These are phyloP conservation scores for Pyrenophora tritici-repentis DNA, from an alignment of 2,329 filamentous ascomycete species.

Conservation along the genomic window DNA sequence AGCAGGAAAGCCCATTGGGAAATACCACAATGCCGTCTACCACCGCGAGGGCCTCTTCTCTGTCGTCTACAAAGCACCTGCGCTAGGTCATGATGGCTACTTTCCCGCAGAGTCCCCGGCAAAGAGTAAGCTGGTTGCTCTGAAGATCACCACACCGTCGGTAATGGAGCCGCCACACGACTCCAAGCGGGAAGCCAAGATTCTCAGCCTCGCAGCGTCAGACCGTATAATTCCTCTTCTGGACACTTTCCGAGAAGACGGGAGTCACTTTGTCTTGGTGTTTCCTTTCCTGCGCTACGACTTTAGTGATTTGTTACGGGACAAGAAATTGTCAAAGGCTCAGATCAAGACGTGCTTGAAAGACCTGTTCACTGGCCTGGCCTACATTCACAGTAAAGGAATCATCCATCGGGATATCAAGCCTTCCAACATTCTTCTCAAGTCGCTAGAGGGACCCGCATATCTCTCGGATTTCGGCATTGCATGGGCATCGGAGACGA, in stretches of 20 bases:
- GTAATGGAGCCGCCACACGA: conserved; percentile 80
- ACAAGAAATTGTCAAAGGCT: conserved; percentile 45
- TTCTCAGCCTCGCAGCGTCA: conserved; percentile 65
- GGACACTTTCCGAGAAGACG: conserved; percentile 71
- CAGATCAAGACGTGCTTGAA: conserved; percentile 60
- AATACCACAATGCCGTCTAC: conserved; percentile 61
- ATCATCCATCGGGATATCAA: conserved; percentile 96
- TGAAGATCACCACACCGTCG: conserved; percentile 84
- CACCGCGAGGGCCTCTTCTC: conserved; percentile 76
- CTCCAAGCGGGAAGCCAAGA: conserved; percentile 75
- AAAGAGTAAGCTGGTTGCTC: conserved; percentile 59
- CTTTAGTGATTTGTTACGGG: conserved; percentile 68
- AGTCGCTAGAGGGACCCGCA: conserved; percentile 69
- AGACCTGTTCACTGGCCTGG: conserved; percentile 73
- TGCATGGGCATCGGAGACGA: conserved; percentile 71
- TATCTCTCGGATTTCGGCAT: conserved; percentile 92
- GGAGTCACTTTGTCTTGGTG: conserved; percentile 74
- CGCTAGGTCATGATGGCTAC: conserved; percentile 44
- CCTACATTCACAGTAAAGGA: conserved; percentile 70
- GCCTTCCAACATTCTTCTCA: conserved; percentile 82
- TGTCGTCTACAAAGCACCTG: conserved; percentile 73
- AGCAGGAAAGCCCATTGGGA: conserved; percentile 55
- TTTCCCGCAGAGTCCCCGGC: conserved; percentile 25
- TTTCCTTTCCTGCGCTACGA: conserved; percentile 84
- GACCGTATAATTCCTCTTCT: conserved; percentile 69